phyloP scores from a whole-genome alignment of 2,329 filamentous ascomycete genomes.

The Graphilbum sp. region DNA sequence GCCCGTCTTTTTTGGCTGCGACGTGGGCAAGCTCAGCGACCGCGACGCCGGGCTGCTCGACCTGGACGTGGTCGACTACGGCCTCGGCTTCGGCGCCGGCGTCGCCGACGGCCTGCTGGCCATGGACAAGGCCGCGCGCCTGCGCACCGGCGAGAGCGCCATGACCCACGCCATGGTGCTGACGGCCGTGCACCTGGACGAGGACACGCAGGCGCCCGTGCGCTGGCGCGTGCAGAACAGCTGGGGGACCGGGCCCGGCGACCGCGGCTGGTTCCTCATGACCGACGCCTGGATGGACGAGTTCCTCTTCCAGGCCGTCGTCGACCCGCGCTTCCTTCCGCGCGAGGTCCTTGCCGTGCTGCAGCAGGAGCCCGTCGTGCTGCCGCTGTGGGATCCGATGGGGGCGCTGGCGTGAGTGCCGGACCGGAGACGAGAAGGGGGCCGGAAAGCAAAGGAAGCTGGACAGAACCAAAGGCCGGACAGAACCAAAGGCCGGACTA shows the following conservation, averaged over 20 bases:
- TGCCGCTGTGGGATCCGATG: conserved; percentile 72
- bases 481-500: too few relatives aligned
- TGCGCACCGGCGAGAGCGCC: conserved; percentile 56
- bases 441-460: too few relatives aligned
- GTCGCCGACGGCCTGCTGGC: conserved; percentile 53
- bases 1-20: conserved; percentile 77
- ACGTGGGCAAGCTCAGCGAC: conserved; percentile 73
- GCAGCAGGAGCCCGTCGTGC: conserved; percentile 49
- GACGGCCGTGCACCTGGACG: conserved; percentile 66
- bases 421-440: too few relatives aligned
- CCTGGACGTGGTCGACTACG: conserved; percentile 57
- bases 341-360: conserved; percentile 55
- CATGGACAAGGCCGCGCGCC: conserved; percentile 59
- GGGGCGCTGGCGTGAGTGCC: conserved; percentile 50
- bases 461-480: too few relatives aligned
- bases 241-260: conserved; percentile 56
- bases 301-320: conserved; percentile 75
- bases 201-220: conserved; percentile 30
- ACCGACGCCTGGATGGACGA: conserved; percentile 64
- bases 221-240: conserved; percentile 81
- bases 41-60: conserved; percentile 61
- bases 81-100: conserved; percentile 72
- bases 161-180: conserved; percentile 94
- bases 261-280: conserved; percentile 83
- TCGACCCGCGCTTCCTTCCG: conserved; percentile 53